phyloP scores from a whole-genome alignment of 305 asterid genomes.

The Fraxinus xanthoxyloides region DNA sequence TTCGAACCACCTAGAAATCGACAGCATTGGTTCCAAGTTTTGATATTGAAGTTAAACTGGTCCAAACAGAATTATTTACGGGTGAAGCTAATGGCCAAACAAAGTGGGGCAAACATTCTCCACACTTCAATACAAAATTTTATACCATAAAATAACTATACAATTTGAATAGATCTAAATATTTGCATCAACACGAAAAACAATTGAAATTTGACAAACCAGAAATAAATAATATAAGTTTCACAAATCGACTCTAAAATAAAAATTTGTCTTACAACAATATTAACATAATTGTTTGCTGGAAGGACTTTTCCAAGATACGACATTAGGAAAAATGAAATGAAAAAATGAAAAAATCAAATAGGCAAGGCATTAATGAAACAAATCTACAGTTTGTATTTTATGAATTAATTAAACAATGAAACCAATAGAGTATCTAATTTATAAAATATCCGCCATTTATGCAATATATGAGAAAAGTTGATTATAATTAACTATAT shows the following conservation, averaged over 20 bases:
- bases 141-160: not conserved
- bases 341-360: conserved; percentile 5
- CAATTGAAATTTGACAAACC: not conserved
- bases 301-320: not conserved
- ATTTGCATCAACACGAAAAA: not conserved
- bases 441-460: not conserved
- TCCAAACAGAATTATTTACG: too few species aligned
- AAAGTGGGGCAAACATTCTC: not conserved
- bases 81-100: conserved; percentile 29
- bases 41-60: too few species aligned
- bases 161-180: not conserved
- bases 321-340: not conserved
- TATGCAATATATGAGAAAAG: not conserved
- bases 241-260: not conserved
- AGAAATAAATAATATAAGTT: not conserved
- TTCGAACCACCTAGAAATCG: too few species aligned
- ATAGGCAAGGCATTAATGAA: conserved; percentile 6
- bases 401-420: not conserved
- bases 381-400: not conserved
- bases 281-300: not conserved
- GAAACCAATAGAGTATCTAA: not conserved
- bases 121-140: not conserved
- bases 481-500: conserved; percentile 1
- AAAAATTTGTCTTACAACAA: not conserved
- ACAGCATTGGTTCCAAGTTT: too few species aligned